Evolutionary conservation across 2,329 filamentous ascomycete species (phyloP).

Genomic region (Paraconiothyrium brasiliense): DNA sequence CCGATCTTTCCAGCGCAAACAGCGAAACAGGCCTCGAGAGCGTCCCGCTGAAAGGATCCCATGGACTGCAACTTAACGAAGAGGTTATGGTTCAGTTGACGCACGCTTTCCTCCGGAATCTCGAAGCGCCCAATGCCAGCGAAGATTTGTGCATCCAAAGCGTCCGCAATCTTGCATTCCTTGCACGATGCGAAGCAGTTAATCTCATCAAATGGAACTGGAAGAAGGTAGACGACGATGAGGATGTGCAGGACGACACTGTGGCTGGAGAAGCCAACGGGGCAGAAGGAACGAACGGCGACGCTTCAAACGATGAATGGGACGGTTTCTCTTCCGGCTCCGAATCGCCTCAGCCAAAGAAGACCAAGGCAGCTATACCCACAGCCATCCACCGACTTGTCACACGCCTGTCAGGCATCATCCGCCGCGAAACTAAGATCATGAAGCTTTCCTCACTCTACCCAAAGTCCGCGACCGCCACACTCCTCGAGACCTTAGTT

Average conservation of each 20-base stretch:
- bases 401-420: conserved; percentile 77
- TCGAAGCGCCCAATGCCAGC: conserved; percentile 72
- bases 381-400: conserved; percentile 78
- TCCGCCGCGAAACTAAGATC: conserved; percentile 72
- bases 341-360: conserved; percentile 23
- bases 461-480: conserved; percentile 79
- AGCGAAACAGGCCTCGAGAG: conserved; percentile 62
- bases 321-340: conserved; percentile 36
- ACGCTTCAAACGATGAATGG: conserved; percentile 48
- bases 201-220: conserved; percentile 62
- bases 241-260: conserved; percentile 52
- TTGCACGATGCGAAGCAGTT: conserved; percentile 72
- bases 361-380: conserved; percentile 40
- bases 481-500: conserved; percentile 75
- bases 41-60: conserved; percentile 72
- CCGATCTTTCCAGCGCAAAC: conserved; percentile 76
- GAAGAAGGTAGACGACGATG: conserved; percentile 56
- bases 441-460: conserved; percentile 70
- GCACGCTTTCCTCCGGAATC: conserved; percentile 65
- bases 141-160: conserved; percentile 81
- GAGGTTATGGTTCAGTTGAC: conserved; percentile 69
- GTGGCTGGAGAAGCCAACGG: conserved; percentile 55
- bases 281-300: conserved; percentile 39
- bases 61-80: conserved; percentile 73
- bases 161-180: conserved; percentile 82